Percentiles rank a stretch among this genome's conserved stretches.
Conservation (phyloP, 495 filamentous ascomycete genomes). For the Xylaria curta region DNA sequence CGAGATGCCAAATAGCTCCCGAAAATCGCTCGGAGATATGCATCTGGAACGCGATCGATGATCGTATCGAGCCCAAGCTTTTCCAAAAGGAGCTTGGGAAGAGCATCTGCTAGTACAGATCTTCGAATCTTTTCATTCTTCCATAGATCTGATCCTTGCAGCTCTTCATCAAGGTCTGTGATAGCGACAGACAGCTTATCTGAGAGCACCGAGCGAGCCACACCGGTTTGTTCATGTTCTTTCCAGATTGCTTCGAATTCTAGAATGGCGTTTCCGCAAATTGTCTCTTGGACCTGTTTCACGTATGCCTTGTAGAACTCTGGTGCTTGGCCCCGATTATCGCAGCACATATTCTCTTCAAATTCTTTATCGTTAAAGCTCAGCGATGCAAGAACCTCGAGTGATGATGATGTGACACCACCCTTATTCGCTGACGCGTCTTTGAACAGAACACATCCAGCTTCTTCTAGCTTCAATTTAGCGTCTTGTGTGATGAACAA, state of each 20-base stretch:
- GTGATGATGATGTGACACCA: slow-evolving; percentile 96
- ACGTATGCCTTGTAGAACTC: slow-evolving; percentile 94
- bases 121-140: slow-evolving; percentile 76
- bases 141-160: slow-evolving; percentile 93
- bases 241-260: slow-evolving; percentile 99
- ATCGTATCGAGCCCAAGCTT: slow-evolving; percentile 91
- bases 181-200: slow-evolving; percentile 90
- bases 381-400: slow-evolving; percentile 92
- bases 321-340: slow-evolving; percentile 75
- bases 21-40: slow-evolving; percentile 93
- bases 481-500: slow-evolving; percentile 99
- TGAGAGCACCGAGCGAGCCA: slow-evolving; percentile 80
- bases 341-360: slow-evolving; percentile 90
- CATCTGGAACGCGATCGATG: slow-evolving; percentile 84
- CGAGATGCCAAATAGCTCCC: slow-evolving; percentile 92
- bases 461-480: slow-evolving; percentile 91
- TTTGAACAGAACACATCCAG: slow-evolving; percentile 94
- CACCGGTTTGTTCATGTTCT: slow-evolving; percentile 82
- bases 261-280: slow-evolving; percentile 85
- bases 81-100: slow-evolving; percentile 82
- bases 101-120: slow-evolving; percentile 81
- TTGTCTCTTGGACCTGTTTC: slow-evolving; percentile 85
- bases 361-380: slow-evolving; percentile 92
- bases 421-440: slow-evolving; percentile 99
- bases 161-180: slow-evolving; percentile 91